Evolutionary conservation across 371 early-diverging fungal species (phyloP).

Genomic region (Quaeritorhiza haematococci): DNA sequence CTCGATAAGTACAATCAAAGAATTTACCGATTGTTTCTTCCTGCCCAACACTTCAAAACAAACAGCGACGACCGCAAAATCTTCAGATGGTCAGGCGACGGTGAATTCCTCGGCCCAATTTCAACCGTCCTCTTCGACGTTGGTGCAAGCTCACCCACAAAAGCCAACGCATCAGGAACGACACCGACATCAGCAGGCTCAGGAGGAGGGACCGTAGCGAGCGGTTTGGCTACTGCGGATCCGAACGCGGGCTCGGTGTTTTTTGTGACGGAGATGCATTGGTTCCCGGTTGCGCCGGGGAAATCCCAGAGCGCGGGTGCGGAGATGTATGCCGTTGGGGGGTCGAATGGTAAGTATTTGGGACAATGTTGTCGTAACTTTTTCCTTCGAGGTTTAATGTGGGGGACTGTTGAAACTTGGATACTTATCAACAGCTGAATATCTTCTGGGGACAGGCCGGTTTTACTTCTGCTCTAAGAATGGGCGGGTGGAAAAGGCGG

Average conservation of each 20-base stretch:
- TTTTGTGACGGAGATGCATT: conserved; percentile 35
- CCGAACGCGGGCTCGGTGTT: conserved; percentile 2
- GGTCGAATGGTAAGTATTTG: conserved; percentile 34
- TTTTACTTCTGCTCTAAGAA: conserved; percentile 40
- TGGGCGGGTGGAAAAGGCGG: conserved; percentile 44
- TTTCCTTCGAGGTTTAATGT: no score
- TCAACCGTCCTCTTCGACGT: conserved; percentile 25
- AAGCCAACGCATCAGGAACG: not conserved
- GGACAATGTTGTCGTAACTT: not conserved
- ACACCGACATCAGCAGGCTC: not conserved
- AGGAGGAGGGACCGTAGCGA: not conserved
- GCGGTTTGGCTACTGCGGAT: no score
- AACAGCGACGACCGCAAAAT: conserved; percentile 39
- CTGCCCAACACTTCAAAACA: no score
- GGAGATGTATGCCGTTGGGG: conserved; percentile 39
- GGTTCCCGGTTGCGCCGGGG: conserved; percentile 40
- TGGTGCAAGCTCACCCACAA: no score
- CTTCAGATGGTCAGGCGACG: conserved; percentile 42
- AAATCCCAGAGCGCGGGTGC: conserved; percentile 25
- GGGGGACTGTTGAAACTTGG: no score
- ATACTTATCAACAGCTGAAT: not conserved
- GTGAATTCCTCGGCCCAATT: conserved; percentile 34
- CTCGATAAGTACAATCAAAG: not conserved
- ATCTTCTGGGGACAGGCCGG: conserved; percentile 26
- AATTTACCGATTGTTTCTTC: not conserved